phyloP scores from a whole-genome alignment of 352 stramenopile species.

The Salisapilia sapeloensis region DNA sequence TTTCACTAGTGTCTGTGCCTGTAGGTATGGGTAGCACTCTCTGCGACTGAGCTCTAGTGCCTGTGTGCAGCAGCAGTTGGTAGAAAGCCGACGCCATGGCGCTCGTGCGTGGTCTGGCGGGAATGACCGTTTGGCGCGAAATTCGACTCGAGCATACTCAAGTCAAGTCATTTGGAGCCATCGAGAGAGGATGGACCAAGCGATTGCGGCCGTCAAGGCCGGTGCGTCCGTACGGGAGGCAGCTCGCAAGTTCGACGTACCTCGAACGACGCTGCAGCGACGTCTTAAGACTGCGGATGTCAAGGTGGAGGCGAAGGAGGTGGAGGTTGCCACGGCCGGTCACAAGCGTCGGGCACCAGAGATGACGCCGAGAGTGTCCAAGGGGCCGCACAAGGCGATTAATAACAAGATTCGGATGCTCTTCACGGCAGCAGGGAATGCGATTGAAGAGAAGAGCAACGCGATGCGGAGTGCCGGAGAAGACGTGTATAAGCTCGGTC shows the following conservation, averaged over 20 bases:
- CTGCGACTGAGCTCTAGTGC: no score
- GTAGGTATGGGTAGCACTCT: no score
- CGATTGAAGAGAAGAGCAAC: constrained; percentile 75
- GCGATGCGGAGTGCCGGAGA: constrained; percentile 67
- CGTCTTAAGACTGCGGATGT: constrained; percentile 15
- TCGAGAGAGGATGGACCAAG: constrained; percentile 43
- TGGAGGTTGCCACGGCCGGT: background rate
- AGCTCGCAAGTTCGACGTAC: constrained; percentile 43
- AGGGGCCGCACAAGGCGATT: constrained; percentile 62
- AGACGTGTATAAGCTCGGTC: constrained; percentile 68
- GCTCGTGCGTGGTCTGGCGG: no score
- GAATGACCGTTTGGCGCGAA: no score
- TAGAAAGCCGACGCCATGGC: no score
- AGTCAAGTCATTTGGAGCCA: no score
- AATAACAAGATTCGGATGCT: constrained; percentile 81
- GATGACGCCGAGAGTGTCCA: constrained; percentile 3
- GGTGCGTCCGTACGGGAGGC: constrained; percentile 59
- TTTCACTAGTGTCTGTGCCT: no score
- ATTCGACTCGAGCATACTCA: no score
- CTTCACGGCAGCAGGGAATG: constrained; percentile 55
- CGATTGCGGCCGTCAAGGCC: constrained; percentile 34
- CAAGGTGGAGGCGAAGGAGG: background rate
- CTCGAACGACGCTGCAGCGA: constrained; percentile 62
- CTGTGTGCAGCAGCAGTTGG: no score
- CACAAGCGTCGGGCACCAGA: constrained; percentile 1